Evolutionary conservation across 441 rosid species (phyloP), one percentile per base, ranked within the genome.

Genomic region (Jatropha multifida): DNA sequence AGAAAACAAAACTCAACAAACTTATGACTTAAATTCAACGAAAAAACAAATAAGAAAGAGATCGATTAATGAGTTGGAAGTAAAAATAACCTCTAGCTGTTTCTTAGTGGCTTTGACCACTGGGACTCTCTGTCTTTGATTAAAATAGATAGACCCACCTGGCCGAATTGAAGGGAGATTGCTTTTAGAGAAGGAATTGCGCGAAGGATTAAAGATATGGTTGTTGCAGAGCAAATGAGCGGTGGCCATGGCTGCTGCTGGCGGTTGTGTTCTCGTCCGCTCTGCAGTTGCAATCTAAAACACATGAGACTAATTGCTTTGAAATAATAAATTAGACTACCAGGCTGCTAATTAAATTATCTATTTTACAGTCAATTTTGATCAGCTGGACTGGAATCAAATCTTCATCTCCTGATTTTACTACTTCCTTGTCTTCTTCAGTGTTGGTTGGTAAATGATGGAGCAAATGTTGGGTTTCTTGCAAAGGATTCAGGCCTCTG

Each of bases 21-120:
- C 4, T 66, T 9, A 4, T 14, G 51, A 26, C 27, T 40, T 61
- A 8, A 67, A 52, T 17, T 68, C 11, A 60, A 63, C 51, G 56
- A 44, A 59, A 4, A 78, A 72, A 37, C n/a, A 18, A 42, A 15
- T 62, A 56, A 46, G 0, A 11, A 14, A 52, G 14, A 68, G 40
- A 61, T 40, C 8, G 26, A 66, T 41, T 17, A 18, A 38, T 32
- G 20, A 14, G 54, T 26, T 9, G 18, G 59, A 15, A 48, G 18
- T 0, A 38, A 2, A 23, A 32, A 32, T 2, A 71, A 91, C 97
- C 97, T 91, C 94, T 5, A 88, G 73, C 76, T 88, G 88, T 69
- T 87, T 87, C 69, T 73, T 74, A 70, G 87, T 79, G 78, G 92
- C 88, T 82, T 86, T 89, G 32, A 85, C 69, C 58, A 79, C 64